A percentile compares a stretch with the other conserved stretches of the same genome.
phyloP scores from a whole-genome alignment of 2,329 filamentous ascomycete species.

The Microcyclospora pomicola region DNA sequence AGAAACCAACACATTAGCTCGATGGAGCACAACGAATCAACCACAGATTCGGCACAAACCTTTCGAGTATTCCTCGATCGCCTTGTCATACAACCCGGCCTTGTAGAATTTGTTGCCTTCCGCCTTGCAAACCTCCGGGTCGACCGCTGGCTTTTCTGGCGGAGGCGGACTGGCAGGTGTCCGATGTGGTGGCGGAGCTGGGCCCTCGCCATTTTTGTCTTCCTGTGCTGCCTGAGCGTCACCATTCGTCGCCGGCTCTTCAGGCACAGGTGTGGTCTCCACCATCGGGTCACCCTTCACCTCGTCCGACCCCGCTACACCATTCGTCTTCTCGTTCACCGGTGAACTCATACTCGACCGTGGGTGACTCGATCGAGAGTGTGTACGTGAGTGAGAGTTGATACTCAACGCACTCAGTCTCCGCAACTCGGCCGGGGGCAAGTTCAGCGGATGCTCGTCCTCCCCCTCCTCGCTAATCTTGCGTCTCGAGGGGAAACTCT shows the following conservation, averaged over 20 bases:
- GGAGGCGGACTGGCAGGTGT: conserved; percentile 32
- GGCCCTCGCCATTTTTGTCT: conserved; percentile 35
- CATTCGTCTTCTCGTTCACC: conserved; percentile 9
- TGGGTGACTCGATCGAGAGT: no score
- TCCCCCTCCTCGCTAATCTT: no score
- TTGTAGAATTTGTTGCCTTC: conserved; percentile 96
- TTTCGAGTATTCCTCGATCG: conserved; percentile 89
- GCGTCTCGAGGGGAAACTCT: no score
- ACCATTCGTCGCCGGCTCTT: conserved; percentile 31
- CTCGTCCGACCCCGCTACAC: conserved; percentile 8
- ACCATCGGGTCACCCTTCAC: conserved; percentile 14
- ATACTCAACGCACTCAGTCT: conserved; percentile 49
- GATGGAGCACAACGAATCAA: conserved; percentile 12
- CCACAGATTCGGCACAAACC: conserved; percentile 41
- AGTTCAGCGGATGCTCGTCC: conserved; percentile 75
- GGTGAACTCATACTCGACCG: conserved; percentile 8
- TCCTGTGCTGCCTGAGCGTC: conserved; percentile 27
- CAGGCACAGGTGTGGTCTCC: conserved; percentile 20
- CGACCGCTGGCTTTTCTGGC: conserved; percentile 40
- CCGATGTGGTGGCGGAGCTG: conserved; percentile 59
- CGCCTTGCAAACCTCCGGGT: conserved; percentile 84
- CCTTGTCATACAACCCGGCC: conserved; percentile 73
- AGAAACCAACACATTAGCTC: conserved; percentile 7
- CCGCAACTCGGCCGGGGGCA: conserved; percentile 77
- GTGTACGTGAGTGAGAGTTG: background rate